Base-by-base conservation (phyloP, 306 rosid species). In the Glycyrrhiza uralensis region DNA sequence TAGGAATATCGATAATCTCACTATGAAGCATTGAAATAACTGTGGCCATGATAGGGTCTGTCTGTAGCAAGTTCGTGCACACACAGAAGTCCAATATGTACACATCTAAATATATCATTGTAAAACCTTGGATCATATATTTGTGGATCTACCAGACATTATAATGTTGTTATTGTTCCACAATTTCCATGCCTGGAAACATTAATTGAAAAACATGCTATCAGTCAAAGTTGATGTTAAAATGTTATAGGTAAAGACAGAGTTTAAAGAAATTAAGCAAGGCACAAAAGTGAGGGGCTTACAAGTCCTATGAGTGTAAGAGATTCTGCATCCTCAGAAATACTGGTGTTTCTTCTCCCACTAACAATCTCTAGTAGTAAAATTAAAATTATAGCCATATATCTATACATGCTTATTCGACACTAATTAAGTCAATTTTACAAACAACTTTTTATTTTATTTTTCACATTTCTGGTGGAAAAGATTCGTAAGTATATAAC, bases 21-120 rank as follows among this genome's bases (percentile, higher is more conserved):
- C 69, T 44, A 65, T 44, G 52, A 26, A 44, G 71, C 71, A 65
- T 44, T 44, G 56, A 65, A 65, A 65, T 28, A 14, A 65, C 41
- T 24, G 23, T 24, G n/a, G 28, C 24, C 55, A 42, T 64, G 20
- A 17, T 42, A 23, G 71, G 71, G 71, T 13, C 55, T 64, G 52
- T 64, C 55, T 28, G 55, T 64, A 20, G 8, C 69, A 19, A 41
- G 38, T 42, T 42, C 71, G 24, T 64, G 71, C 20, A 23, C 71
- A 64, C 55, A 64, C 13, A 64, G 12, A n/a, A 65, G 56, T 42
- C 71, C 71, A 44, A 66, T 45, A 26, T 66, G 42, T 26, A 44
- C 24, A 18, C 57, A 66, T 30, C 71, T 66, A 28, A 7, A 19
- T 4, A 65, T 44, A 24, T 65, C 56, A 22, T 26, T 47, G 22